These are phyloP conservation scores for Turnera subulata DNA, from an alignment of 345 rosid species.

Conservation along the genomic window DNA sequence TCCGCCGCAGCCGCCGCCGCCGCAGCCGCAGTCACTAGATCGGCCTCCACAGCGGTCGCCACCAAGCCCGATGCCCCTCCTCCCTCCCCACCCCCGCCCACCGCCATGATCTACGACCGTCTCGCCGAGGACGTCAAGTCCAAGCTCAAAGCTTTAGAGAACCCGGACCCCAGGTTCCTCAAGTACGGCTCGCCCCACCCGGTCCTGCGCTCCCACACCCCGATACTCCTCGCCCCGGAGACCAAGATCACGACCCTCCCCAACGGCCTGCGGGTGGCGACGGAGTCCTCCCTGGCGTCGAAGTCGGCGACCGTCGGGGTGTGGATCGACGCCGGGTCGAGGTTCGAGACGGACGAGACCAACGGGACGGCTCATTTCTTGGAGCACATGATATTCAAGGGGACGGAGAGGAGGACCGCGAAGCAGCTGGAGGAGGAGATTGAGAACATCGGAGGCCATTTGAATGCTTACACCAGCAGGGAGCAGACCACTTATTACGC, in stretches of 20 bases:
- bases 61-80: conserved; percentile 20
- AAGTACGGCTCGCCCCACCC: conserved; percentile 89
- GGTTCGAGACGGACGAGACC: conserved; percentile 80
- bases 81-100: conserved; percentile 53
- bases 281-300: conserved; percentile 73
- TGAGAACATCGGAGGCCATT: conserved; percentile 94
- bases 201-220: conserved; percentile 51
- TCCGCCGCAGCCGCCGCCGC: conserved; percentile 15
- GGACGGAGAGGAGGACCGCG: conserved; percentile 64
- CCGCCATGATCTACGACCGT: conserved; percentile 75
- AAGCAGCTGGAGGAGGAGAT: conserved; percentile 79
- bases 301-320: conserved; percentile 91
- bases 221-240: conserved; percentile 81
- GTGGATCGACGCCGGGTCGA: conserved; percentile 96
- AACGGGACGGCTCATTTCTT: conserved; percentile 94
- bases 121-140: conserved; percentile 56
- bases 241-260: conserved; percentile 87
- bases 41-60: conserved; percentile 29
- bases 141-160: conserved; percentile 64
- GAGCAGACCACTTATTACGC: conserved; percentile 97
- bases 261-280: conserved; percentile 86
- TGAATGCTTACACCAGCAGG: conserved; percentile 91
- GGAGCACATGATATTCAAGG: conserved; percentile 98
- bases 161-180: conserved; percentile 85
- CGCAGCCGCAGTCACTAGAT: conserved; percentile 42